Percentiles rank a stretch among this genome's conserved stretches.
Conservation (phyloP, 768 basidiomycete genomes). For the Phylloporus sp. region DNA sequence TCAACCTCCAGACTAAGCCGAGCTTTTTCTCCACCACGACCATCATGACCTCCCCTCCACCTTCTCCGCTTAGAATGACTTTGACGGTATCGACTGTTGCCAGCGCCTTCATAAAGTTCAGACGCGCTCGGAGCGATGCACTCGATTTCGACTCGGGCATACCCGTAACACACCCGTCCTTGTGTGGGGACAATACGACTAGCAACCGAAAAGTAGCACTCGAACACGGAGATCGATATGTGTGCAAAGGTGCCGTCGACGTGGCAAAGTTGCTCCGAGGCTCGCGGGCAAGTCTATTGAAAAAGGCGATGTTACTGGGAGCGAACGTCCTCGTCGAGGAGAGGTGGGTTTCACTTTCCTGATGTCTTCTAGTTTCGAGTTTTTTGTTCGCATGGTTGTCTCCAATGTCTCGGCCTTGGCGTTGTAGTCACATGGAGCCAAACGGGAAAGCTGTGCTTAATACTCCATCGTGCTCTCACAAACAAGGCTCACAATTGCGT, state of each 20-base stretch:
- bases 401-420: neutral
- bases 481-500: neutral
- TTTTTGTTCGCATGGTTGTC: neutral
- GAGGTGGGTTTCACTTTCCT: constrained; percentile 43
- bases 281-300: constrained; percentile 46
- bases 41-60: constrained; percentile 19
- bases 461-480: neutral
- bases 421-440: neutral
- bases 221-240: constrained; percentile 40
- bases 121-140: constrained; percentile 33
- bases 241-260: constrained; percentile 62
- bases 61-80: constrained; percentile 19
- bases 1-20: constrained; percentile 1
- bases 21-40: neutral
- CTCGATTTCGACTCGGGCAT: constrained; percentile 36
- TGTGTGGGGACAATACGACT: constrained; percentile 27
- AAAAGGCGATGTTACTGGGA: constrained; percentile 44
- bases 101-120: constrained; percentile 51
- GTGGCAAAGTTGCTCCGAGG: constrained; percentile 51
- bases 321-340: constrained; percentile 66
- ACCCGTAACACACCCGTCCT: constrained; percentile 34
- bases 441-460: neutral
- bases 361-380: neutral
- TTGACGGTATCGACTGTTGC: constrained; percentile 38
- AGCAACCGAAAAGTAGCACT: constrained; percentile 29